Percentiles rank a stretch among this genome's conserved stretches.
phyloP scores from a whole-genome alignment of 2,329 filamentous ascomycete species.

The Colletotrichum godetiae region DNA sequence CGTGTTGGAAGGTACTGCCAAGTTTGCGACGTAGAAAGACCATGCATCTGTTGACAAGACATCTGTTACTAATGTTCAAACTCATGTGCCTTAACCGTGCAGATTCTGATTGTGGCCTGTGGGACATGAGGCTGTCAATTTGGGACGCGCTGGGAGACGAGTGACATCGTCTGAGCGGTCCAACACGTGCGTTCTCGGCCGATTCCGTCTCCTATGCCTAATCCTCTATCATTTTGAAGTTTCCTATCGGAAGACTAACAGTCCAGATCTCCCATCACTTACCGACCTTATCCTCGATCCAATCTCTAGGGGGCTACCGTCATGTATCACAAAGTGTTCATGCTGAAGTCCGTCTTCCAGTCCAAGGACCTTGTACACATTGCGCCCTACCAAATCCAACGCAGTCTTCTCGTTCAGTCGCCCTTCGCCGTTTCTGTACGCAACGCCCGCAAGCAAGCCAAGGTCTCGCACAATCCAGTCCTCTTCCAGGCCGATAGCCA shows the following conservation, averaged over 20 bases:
- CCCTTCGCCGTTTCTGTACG: slow-evolving; percentile 66
- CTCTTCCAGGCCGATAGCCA: slow-evolving; percentile 69
- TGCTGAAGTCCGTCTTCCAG: slow-evolving; percentile 45
- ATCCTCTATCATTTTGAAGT: too few relatives aligned
- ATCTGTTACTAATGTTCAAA: too few relatives aligned
- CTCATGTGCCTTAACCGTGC: too few relatives aligned
- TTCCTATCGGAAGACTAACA: background rate
- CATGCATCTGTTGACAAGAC: too few relatives aligned
- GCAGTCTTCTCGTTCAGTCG: slow-evolving; percentile 64
- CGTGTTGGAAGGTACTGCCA: background rate
- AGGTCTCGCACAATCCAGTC: slow-evolving; percentile 72
- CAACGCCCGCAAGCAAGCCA: slow-evolving; percentile 69
- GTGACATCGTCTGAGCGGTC: too few relatives aligned
- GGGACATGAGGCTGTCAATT: too few relatives aligned
- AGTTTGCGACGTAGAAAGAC: background rate
- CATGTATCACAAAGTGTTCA: slow-evolving; percentile 66
- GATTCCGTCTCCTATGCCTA: background rate
- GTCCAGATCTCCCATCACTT: slow-evolving; percentile 47
- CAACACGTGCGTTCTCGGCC: too few relatives aligned
- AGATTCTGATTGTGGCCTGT: too few relatives aligned
- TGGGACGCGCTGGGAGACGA: too few relatives aligned
- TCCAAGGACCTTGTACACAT: slow-evolving; percentile 68
- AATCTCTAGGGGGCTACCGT: slow-evolving; percentile 73
- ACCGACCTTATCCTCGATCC: slow-evolving; percentile 66
- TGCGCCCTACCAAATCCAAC: slow-evolving; percentile 65